Base-by-base conservation (phyloP, 805 yeast species). In the Cephaloascus albidus region DNA sequence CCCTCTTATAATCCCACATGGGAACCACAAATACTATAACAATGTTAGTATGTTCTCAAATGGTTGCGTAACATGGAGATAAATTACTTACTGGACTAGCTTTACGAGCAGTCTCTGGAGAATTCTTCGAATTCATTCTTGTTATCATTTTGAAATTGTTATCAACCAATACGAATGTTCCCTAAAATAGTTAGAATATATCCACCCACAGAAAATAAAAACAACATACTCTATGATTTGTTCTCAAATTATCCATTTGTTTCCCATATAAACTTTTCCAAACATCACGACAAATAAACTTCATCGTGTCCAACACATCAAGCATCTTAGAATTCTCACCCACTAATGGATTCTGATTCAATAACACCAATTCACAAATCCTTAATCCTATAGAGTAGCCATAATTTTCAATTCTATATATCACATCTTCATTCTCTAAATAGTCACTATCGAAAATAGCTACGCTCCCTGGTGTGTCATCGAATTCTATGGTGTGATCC, bases 191-290 rank as follows among this genome's bases (percentile, higher is more conserved):
- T 35, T 30, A 38, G 38, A n/a, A 19, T 5, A n/a, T 15, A n/a
- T n/a, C n/a, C n/a, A n/a, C n/a, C n/a, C n/a, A n/a, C n/a, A n/a
- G n/a, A n/a, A n/a, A n/a, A n/a, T n/a, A n/a, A n/a, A n/a, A n/a
- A n/a, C n/a, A n/a, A 40, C 48, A 51, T 18, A 71, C 85, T 31
- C 94, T 63, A 56, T 93, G 97, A 54, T 93, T 93, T 1, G 98
- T 93, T 44, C 95, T 74, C 42, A 93, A 68, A 48, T 87, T 88
- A 55, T 89, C 97, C 68, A 93, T 85, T 55, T 85, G 96, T 58
- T 88, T 90, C 31, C 79, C 76, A 60, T 77, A 87, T 20, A 90
- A 54, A 39, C 72, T 61, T 49, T 75, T 78, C 97, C 97, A 93
- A 20, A 89, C 82, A 48, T 89, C 97, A 36, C 95, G 73, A 55